phyloP scores from a whole-genome alignment of 2,329 filamentous ascomycete genomes.

The Gliomastix tumulicola region DNA sequence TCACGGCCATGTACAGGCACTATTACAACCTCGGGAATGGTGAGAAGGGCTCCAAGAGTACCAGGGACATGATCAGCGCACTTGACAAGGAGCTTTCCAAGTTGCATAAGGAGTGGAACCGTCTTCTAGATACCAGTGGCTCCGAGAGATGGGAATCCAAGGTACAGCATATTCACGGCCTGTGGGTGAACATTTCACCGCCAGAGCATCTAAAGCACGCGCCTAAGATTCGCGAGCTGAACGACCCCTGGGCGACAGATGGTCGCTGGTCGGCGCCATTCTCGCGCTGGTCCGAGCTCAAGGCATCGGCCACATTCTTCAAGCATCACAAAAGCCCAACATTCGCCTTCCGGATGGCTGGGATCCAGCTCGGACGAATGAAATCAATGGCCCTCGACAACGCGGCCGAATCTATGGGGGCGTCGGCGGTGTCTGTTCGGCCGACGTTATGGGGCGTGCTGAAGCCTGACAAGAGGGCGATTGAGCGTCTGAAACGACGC shows the following conservation, averaged over 20 bases:
- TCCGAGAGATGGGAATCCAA: too few species aligned
- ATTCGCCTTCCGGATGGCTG: conserved; percentile 42
- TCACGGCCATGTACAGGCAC: too few species aligned
- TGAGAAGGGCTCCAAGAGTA: conserved; percentile 13
- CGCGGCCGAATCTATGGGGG: conserved; percentile 1
- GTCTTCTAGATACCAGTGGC: too few species aligned
- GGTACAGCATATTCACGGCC: too few species aligned
- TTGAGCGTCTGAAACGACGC: conserved; percentile 12
- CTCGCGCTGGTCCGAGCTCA: conserved; percentile 39
- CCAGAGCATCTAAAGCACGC: too few species aligned
- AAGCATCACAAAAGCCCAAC: conserved; percentile 10
- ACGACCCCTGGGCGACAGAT: too few species aligned
- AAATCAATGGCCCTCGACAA: conserved; percentile 25
- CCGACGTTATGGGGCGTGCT: conserved; percentile 25
- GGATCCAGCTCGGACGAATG: conserved; percentile 38
- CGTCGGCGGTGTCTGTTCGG: conserved; percentile 21
- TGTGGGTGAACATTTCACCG: too few species aligned
- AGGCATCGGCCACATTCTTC: conserved; percentile 39
- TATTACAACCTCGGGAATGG: conserved; percentile 22
- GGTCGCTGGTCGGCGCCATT: conserved; percentile 13
- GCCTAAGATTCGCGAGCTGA: too few species aligned
- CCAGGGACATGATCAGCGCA: conserved; percentile 19
- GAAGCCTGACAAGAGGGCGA: conserved; percentile 24
- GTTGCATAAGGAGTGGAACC: conserved; percentile 26
- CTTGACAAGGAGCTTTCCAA: conserved; percentile 24